Conservation (phyloP, 495 filamentous ascomycete species). For the Cercophora samala region DNA sequence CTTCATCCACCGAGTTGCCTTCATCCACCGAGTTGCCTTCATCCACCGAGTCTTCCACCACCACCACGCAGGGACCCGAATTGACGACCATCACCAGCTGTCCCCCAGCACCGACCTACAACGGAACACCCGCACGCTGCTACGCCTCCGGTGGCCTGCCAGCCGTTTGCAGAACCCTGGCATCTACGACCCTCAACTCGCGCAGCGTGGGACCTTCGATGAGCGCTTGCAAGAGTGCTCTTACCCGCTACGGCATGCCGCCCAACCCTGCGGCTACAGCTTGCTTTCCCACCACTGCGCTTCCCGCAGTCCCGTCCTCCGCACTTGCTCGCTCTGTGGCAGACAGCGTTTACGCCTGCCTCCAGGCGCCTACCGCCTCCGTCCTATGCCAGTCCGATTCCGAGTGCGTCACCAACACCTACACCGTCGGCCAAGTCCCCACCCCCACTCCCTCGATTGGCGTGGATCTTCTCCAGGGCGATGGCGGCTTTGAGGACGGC, state of each 20-base stretch:
- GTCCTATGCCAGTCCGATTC: neutral
- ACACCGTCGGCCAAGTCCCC: neutral
- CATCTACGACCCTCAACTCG: neutral
- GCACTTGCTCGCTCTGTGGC: neutral
- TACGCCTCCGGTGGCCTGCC: neutral
- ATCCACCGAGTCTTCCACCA: neutral
- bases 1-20: neutral
- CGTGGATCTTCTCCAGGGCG: neutral
- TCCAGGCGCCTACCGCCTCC: neutral
- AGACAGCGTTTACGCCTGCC: neutral
- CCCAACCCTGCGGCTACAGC: neutral
- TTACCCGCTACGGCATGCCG: neutral
- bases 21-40: neutral
- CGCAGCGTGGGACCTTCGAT: neutral
- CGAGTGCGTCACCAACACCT: neutral
- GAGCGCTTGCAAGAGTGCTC: neutral
- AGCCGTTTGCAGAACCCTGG: neutral
- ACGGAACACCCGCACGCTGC: neutral
- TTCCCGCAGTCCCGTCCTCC: neutral
- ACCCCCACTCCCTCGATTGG: neutral
- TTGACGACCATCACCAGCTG: conserved; percentile 1
- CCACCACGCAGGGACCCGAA: neutral
- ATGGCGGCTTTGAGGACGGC: neutral
- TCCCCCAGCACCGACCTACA: neutral
- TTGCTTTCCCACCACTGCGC: neutral